phyloP scores from a whole-genome alignment of 345 rosid species.

The Linum usitatissimum region DNA sequence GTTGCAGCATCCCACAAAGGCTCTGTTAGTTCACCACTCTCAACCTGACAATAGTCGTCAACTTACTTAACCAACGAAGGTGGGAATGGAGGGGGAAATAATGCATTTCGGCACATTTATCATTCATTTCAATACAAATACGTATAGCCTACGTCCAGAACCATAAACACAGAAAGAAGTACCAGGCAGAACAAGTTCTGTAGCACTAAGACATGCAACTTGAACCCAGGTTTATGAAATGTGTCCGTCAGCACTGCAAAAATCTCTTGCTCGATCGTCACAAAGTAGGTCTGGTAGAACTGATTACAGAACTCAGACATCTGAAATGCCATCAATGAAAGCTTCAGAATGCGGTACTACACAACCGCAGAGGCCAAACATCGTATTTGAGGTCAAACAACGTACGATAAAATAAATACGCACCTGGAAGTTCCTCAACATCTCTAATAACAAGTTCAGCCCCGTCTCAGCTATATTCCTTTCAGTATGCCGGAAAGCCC shows the following conservation, averaged over 20 bases:
- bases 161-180: slow-evolving; percentile 2
- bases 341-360: background rate
- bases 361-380: no score
- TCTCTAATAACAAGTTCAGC: slow-evolving; percentile 76
- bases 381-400: no score
- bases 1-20: slow-evolving; percentile 89
- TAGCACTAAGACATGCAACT: slow-evolving; percentile 83
- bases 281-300: slow-evolving; percentile 54
- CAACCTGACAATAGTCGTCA: slow-evolving; percentile 39
- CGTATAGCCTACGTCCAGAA: no score
- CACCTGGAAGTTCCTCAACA: slow-evolving; percentile 93
- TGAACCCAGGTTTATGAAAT: slow-evolving; percentile 98
- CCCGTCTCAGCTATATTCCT: slow-evolving; percentile 99
- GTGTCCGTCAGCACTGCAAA: slow-evolving; percentile 95
- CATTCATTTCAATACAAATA: no score
- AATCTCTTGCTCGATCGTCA: slow-evolving; percentile 85
- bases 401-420: background rate
- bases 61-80: background rate
- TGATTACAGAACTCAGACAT: slow-evolving; percentile 74
- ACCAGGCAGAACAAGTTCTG: slow-evolving; percentile 88
- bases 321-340: slow-evolving; percentile 26
- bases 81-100: no score
- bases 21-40: slow-evolving; percentile 68
- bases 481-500: slow-evolving; percentile 99
- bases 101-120: no score